Percentiles rank a stretch among this genome's conserved stretches.
Conservation (phyloP, 2,329 filamentous ascomycete species). For the Diplocarpon rosae region DNA sequence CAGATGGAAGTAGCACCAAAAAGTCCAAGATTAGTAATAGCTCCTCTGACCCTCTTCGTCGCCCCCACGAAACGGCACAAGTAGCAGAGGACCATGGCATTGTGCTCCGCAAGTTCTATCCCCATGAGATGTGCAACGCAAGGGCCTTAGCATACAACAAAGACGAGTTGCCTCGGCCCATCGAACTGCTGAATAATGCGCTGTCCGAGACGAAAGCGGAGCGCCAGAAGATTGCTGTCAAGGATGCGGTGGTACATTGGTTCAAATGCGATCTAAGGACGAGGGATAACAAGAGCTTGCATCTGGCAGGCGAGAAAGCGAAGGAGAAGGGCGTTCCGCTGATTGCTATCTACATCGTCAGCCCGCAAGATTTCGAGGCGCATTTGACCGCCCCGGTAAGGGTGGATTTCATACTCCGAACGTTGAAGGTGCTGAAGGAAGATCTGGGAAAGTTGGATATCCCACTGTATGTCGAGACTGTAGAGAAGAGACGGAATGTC, state of each 20-base stretch:
- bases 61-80: conserved; percentile 25
- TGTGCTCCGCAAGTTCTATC: conserved; percentile 67
- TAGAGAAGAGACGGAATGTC: conserved; percentile 53
- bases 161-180: conserved; percentile 60
- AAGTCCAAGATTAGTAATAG: conserved; percentile 16
- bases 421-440: conserved; percentile 49
- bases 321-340: conserved; percentile 58
- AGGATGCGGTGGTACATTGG: conserved; percentile 71
- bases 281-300: conserved; percentile 62
- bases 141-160: conserved; percentile 64
- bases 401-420: conserved; percentile 73
- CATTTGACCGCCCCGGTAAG: conserved; percentile 63
- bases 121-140: conserved; percentile 72
- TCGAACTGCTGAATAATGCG: conserved; percentile 53
- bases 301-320: conserved; percentile 55
- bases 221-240: conserved; percentile 41
- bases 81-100: conserved; percentile 44
- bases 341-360: conserved; percentile 67
- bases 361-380: conserved; percentile 74
- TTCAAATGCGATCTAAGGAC: conserved; percentile 75
- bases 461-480: conserved; percentile 64
- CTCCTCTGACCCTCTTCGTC: conserved; percentile 14
- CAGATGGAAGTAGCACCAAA: conserved; percentile 7
- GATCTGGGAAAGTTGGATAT: conserved; percentile 64
- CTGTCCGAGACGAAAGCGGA: conserved; percentile 47